Base-by-base conservation (phyloP, 208 protist species). In the Acanthamoeba quina region DNA sequence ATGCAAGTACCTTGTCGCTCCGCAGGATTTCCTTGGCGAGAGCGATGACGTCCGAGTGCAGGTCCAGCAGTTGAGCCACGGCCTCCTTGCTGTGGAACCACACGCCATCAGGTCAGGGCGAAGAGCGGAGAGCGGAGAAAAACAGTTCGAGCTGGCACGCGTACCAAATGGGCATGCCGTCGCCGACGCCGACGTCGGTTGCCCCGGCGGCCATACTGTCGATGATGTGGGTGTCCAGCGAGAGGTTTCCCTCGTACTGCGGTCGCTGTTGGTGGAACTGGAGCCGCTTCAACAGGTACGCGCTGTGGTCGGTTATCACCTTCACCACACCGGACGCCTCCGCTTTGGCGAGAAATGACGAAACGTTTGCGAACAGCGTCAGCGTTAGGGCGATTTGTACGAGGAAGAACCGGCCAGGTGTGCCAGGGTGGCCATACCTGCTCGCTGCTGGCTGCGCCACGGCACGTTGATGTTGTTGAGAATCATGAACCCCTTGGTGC, bases 231-330 rank as follows among this genome's bases (percentile, higher is more conserved):
- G 89, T 93, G 34, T 93, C 89, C 24, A 93, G 41, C 41, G 89
- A 93, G n/a, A 68, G 37, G 89, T 93, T 93, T n/a, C 89, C 89
- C 44, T 93, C 89, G 44, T 93, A 93, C 1, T 93, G 89, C 44
- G 15, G 29, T 34, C 24, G 89, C 70, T 82, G 89, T 17, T 80
- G 41, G 49, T 93, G 89, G 89, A 93, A 93, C 11, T 93, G 89
- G 9, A 93, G 89, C 66, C 44, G 5, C 68, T 93, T 93, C 47
- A 80, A 10, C 9, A 93, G 34, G 26, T 74, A 90, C 3, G 54
- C 83, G 83, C 83, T 47, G 54, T 90, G 62, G 41, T 70, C 83
- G 17, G 41, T 52, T 17, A 90, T 66, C 24, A 90, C 60, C 41
- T 47, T 37, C 83, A 72, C 83, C 54, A 70, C 62, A 54, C 62